Conservation (phyloP, 1,284 basidiomycete genomes). For the Wolfiporia cocos region DNA sequence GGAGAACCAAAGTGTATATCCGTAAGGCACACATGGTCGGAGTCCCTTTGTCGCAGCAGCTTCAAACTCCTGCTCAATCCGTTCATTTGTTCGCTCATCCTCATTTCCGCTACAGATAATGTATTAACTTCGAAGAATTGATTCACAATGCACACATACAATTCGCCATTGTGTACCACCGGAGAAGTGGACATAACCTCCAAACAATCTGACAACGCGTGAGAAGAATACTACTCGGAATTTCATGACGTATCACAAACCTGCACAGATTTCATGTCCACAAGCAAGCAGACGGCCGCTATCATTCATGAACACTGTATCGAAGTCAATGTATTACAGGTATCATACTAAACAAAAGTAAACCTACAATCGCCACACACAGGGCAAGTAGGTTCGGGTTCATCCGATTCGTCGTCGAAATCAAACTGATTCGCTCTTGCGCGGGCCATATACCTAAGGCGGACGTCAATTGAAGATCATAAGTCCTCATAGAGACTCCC, state of each 20-base stretch:
- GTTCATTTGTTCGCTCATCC: constrained; percentile 47
- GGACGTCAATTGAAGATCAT: neutral
- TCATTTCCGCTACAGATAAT: constrained; percentile 42
- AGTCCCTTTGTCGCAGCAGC: constrained; percentile 47
- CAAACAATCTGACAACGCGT: constrained; percentile 39
- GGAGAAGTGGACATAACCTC: constrained; percentile 42
- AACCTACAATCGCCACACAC: constrained; percentile 47
- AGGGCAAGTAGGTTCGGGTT: constrained; percentile 39
- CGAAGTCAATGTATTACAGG: constrained; percentile 26
- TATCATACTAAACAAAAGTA: neutral
- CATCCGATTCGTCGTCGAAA: constrained; percentile 36
- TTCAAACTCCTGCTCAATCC: constrained; percentile 49
- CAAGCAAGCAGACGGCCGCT: constrained; percentile 49
- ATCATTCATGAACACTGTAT: constrained; percentile 38
- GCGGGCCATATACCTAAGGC: constrained; percentile 37
- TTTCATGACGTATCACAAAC: constrained; percentile 25
- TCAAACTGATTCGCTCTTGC: constrained; percentile 37
- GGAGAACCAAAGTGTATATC: neutral
- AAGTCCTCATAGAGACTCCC: constrained; percentile 1
- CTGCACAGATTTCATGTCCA: constrained; percentile 56
- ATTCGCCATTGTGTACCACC: constrained; percentile 49
- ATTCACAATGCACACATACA: constrained; percentile 32
- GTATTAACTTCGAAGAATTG: neutral
- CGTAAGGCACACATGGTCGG: constrained; percentile 43
- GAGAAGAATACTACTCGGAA: neutral